These are phyloP conservation scores for Phoma sp. DNA, from an alignment of 2,329 filamentous ascomycete species.

Conservation along the genomic window DNA sequence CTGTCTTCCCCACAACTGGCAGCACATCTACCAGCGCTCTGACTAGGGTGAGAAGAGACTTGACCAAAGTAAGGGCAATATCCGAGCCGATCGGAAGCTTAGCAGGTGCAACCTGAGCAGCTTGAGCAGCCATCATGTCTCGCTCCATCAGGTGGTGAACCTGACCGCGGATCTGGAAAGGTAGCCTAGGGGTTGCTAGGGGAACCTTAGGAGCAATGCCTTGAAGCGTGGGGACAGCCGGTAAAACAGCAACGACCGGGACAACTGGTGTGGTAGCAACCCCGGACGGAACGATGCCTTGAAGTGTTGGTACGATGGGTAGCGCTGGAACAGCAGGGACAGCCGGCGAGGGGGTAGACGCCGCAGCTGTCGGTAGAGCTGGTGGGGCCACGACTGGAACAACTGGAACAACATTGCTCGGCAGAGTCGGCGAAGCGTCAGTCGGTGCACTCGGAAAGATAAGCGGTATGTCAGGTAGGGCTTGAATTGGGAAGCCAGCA, in stretches of 20 bases:
- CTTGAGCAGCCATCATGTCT: background rate
- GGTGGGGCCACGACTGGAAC: too few relatives aligned
- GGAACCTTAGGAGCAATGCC: background rate
- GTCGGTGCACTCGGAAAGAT: background rate
- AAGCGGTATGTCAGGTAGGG: conserved; percentile 5
- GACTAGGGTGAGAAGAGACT: background rate
- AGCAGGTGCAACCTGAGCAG: background rate
- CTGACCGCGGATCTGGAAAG: conserved; percentile 2
- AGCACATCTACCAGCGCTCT: background rate
- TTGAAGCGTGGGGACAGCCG: background rate
- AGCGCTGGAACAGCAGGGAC: too few relatives aligned
- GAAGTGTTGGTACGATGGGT: too few relatives aligned
- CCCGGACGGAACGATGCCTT: background rate
- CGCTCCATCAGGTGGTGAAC: background rate
- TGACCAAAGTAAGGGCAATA: background rate
- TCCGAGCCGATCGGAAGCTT: background rate
- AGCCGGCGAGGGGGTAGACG: too few relatives aligned
- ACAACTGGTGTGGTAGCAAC: background rate
- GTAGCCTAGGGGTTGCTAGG: background rate
- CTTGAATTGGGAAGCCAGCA: conserved; percentile 8
- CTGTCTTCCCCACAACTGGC: background rate
- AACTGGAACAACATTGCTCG: background rate
- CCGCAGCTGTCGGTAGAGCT: too few relatives aligned
- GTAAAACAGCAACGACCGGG: background rate
- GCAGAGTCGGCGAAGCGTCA: background rate